Evolutionary conservation across 768 basidiomycete genomes (phyloP).

Genomic region (Pulveroboletus sp.): DNA sequence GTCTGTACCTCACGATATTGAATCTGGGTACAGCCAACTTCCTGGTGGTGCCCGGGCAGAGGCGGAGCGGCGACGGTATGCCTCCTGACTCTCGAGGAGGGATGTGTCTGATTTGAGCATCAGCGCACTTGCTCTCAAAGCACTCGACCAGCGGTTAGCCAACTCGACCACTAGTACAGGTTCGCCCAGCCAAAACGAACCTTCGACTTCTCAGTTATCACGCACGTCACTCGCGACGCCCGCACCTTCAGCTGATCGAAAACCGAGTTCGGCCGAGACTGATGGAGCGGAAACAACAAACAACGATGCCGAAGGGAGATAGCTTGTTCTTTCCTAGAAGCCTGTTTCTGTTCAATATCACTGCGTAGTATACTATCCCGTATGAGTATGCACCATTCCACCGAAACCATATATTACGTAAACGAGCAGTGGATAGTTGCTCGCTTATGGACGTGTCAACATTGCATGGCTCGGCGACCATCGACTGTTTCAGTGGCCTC

Average conservation of each 20-base stretch:
- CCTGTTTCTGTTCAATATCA: slow-evolving; percentile 5
- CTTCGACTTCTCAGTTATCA: slow-evolving; percentile 27
- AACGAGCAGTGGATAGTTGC: slow-evolving; percentile 1
- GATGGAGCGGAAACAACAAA: slow-evolving; percentile 15
- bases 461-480: slow-evolving; percentile 38
- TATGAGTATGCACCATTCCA: background rate
- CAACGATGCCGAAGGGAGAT: slow-evolving; percentile 21
- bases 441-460: background rate
- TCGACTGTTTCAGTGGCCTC: slow-evolving; percentile 34
- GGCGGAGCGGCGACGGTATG: slow-evolving; percentile 89
- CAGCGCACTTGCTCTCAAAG: slow-evolving; percentile 94
- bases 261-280: slow-evolving; percentile 20
- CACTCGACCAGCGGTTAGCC: slow-evolving; percentile 89
- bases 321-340: slow-evolving; percentile 12
- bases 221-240: slow-evolving; percentile 27
- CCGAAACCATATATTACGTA: slow-evolving; percentile 21
- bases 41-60: slow-evolving; percentile 92
- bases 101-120: slow-evolving; percentile 8
- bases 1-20: slow-evolving; percentile 53
- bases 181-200: slow-evolving; percentile 30
- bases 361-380: background rate
- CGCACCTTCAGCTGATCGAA: slow-evolving; percentile 32
- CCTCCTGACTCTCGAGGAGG: background rate
- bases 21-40: slow-evolving; percentile 69
- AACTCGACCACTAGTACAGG: slow-evolving; percentile 42